Base-by-base conservation (phyloP, 495 filamentous ascomycete species). In the Penicillium arizonense region DNA sequence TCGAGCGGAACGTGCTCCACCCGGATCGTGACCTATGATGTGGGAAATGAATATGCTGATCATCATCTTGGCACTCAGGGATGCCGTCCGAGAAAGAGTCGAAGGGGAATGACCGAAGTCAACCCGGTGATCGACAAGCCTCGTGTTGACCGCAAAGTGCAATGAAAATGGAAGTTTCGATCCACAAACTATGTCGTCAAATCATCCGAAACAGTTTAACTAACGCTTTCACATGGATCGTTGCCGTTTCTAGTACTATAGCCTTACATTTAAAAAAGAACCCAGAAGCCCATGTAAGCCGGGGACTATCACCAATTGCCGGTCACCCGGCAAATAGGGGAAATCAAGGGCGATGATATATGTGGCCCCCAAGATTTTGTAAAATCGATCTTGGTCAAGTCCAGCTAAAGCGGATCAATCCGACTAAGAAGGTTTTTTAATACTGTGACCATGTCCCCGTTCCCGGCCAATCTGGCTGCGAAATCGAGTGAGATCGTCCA, bases 331-430 rank as follows among this genome's bases (percentile, higher is more conserved):
- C 34, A 45, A 38, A 37, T 11, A 36, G 13, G 24, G 6, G 3
- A 1, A 36, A 47, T 11, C 18, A 16, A 23, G 23, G 2, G 24
- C 40, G 18, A 23, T 26, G 21, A 28, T 43, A 20, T 42, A 50
- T 20, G 39, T 36, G 48, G 39, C 38, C 33, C 38, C 38, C 20
- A 35, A 50, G 38, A 37, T 43, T 50, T 50, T 33, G 14, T 20
- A 3, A 50, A 35, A 28, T 24, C 48, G 30, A 50, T 41, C 37
- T 34, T 34, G 38, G 30, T 40, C 39, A 50, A 33, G 13, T 41
- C 14, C 38, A 20, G 39, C 35, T 38, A n/a, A 3, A 40, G 47
- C 10, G 30, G 13, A 42, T 34, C 4, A 26, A 16, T 26, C 30
- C 11, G 28, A n/a, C 8, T n/a, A 12, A 35, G 30, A 7, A 7